Base-by-base conservation (phyloP, 306 rosid species). In the Cicer arietinum region DNA sequence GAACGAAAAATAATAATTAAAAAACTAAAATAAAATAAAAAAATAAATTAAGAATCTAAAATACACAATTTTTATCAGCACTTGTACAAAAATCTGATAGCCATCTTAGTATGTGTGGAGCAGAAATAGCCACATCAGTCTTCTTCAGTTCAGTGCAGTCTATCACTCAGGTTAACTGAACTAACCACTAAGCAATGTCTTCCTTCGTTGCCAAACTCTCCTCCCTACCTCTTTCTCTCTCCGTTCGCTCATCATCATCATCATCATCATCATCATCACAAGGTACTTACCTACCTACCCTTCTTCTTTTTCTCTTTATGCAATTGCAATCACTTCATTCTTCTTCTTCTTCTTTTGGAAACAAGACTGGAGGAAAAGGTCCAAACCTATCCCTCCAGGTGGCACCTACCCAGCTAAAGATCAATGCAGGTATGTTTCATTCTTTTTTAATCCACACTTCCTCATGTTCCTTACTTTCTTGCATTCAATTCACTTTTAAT, bases 391-490 rank as follows among this genome's bases (percentile, higher is more conserved):
- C 25, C 93, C 95, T 59, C 93, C 93, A 10, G 98, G 97, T 78
- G 96, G 96, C 39, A 91, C 90, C 50, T 90, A 94, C 77, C 98
- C 98, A 0, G 98, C 98, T 13, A 94, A 91, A 81, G 97, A 94
- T 73, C 93, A 91, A 45, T 94, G 98, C 96, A 94, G 98, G 98
- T 94, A 62, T 30, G 54, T 76, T 63, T 18, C 7, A 4, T 9
- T 39, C 72, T 39, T 20, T 60, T 71, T 42, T 8, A 58, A 58
- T 30, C 44, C 22, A 17, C 43, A 2, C 56, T 0, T 14, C 18
- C 37, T 14, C 41, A 12, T 8, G 57, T 37, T 58, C 43, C 47
- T 22, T 40, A 70, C 7, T 35, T 16, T 60, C 16, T 12, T 50
- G 37, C 37, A 50, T 44, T 44, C 1, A 42, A 13, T 12, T 75